phyloP scores from a whole-genome alignment of 2,329 filamentous ascomycete species.

The Beauveria australis region DNA sequence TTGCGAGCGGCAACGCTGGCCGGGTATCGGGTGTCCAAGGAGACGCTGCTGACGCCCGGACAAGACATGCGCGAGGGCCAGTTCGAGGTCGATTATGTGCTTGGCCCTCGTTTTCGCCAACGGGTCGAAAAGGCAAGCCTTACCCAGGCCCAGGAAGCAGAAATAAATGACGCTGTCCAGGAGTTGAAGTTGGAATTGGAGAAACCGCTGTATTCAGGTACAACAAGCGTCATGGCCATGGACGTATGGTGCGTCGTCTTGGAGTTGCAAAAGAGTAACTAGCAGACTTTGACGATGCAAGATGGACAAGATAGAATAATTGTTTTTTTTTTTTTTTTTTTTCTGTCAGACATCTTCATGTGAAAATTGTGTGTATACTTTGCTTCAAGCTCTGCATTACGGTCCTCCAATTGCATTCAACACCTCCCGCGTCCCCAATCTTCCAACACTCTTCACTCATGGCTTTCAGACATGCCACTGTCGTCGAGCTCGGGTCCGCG shows the following conservation, averaged over 20 bases:
- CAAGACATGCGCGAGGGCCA: background rate
- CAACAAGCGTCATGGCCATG: background rate
- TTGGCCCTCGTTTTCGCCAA: background rate
- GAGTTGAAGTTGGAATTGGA: background rate
- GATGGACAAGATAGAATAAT: too few relatives aligned
- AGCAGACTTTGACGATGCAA: too few relatives aligned
- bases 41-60: background rate
- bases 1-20: background rate
- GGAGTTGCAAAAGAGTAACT: background rate
- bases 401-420: background rate
- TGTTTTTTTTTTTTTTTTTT: background rate
- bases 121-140: background rate
- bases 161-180: too few relatives aligned
- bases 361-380: background rate
- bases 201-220: background rate
- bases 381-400: background rate
- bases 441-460: background rate
- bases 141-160: too few relatives aligned
- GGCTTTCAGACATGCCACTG: background rate
- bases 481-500: background rate
- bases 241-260: background rate
- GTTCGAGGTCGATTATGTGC: background rate
- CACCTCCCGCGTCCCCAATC: background rate
- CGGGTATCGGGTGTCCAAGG: background rate
- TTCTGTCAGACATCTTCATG: background rate